phyloP scores from a whole-genome alignment of 257 asterid species.

The Fraxinus cuspidata region DNA sequence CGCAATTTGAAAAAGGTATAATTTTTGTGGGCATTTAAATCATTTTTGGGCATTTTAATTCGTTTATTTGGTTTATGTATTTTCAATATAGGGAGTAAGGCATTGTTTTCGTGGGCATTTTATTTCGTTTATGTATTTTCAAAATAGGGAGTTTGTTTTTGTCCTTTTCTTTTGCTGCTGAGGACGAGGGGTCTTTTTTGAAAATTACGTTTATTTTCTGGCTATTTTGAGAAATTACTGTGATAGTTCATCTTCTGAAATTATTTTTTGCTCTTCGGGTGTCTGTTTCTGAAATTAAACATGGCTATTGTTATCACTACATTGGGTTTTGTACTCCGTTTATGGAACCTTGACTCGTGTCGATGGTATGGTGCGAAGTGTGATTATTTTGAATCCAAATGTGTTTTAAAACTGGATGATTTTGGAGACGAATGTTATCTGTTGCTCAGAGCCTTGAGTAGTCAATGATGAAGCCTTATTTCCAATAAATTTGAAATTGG shows the following conservation, averaged over 20 bases:
- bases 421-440: too few relatives aligned
- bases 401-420: neutral
- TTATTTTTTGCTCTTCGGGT: neutral
- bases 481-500: neutral
- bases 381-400: neutral
- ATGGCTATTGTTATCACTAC: neutral
- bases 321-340: neutral
- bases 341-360: neutral
- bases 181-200: neutral
- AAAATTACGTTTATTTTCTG: neutral
- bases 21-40: neutral
- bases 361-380: neutral
- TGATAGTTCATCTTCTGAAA: neutral
- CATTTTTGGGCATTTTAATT: neutral
- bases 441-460: neutral
- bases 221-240: neutral
- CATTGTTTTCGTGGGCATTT: too few relatives aligned
- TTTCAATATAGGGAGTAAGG: neutral
- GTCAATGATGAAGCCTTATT: neutral
- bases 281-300: neutral
- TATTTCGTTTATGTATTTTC: too few relatives aligned
- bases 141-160: neutral
- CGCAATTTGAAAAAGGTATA: conserved; percentile 65
- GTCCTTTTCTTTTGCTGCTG: neutral
- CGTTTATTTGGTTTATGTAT: neutral